These are phyloP conservation scores for Russula brevipes DNA, from an alignment of 768 basidiomycete species.

Conservation along the genomic window DNA sequence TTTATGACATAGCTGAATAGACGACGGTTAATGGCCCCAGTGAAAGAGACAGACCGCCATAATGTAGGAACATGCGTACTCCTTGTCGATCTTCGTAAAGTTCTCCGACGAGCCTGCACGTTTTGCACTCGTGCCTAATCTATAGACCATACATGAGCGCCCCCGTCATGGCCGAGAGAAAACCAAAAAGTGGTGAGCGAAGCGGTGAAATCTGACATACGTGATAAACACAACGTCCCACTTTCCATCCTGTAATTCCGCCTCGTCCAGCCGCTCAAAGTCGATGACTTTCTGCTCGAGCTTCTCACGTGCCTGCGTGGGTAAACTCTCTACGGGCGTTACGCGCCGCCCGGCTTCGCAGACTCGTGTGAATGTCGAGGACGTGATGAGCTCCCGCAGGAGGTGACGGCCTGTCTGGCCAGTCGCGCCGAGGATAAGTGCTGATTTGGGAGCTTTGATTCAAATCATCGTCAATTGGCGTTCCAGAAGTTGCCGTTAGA, in stretches of 20 bases:
- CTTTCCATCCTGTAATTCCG: slow-evolving; percentile 46
- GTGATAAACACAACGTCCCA: slow-evolving; percentile 78
- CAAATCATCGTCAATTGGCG: neutral
- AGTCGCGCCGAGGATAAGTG: slow-evolving; percentile 72
- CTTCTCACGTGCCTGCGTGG: slow-evolving; percentile 44
- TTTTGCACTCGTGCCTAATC: slow-evolving; percentile 61
- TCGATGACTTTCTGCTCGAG: slow-evolving; percentile 63
- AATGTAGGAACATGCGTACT: slow-evolving; percentile 38
- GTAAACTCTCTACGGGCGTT: slow-evolving; percentile 41
- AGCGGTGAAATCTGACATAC: slow-evolving; percentile 33
- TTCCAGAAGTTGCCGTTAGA: too few relatives aligned
- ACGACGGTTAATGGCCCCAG: neutral
- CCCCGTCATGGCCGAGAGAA: neutral
- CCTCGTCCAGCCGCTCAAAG: slow-evolving; percentile 58
- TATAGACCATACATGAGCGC: slow-evolving; percentile 23
- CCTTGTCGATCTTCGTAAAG: slow-evolving; percentile 74
- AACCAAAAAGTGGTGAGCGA: neutral
- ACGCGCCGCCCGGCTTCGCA: slow-evolving; percentile 66
- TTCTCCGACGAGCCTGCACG: slow-evolving; percentile 56
- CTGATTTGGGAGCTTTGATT: slow-evolving; percentile 31
- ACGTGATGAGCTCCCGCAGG: slow-evolving; percentile 56
- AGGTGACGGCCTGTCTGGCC: slow-evolving; percentile 62
- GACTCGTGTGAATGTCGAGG: slow-evolving; percentile 50
- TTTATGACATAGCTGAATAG: slow-evolving; percentile 61
- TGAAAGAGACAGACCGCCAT: neutral